phyloP scores from a whole-genome alignment of 139 green algal species.

The Chlorella vulgaris region DNA sequence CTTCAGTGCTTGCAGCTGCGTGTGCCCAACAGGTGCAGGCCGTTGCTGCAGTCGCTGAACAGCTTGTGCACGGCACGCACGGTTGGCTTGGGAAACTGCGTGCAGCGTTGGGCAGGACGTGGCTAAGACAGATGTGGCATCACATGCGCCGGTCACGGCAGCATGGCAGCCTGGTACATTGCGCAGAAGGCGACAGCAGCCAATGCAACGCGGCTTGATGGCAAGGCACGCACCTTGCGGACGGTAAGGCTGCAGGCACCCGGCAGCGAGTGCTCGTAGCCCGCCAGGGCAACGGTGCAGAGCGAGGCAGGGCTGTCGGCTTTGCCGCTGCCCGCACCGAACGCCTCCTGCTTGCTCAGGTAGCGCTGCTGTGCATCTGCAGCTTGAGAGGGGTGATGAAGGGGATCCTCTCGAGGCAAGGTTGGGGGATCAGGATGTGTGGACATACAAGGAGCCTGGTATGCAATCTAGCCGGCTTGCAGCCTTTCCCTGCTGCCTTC shows the following conservation, averaged over 20 bases:
- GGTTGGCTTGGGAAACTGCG: conserved; percentile 27
- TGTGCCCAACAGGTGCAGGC: not conserved
- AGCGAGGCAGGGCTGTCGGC: not conserved
- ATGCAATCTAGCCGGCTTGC: no score
- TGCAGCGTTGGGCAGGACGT: no score
- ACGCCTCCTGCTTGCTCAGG: not conserved
- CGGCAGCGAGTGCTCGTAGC: not conserved
- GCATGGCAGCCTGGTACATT: no score
- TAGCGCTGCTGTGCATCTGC: not conserved
- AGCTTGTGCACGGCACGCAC: not conserved
- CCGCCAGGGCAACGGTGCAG: not conserved
- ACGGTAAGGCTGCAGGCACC: not conserved
- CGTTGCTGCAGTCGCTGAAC: not conserved
- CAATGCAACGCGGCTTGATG: no score
- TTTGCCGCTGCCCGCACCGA: no score
- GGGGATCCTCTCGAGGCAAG: no score
- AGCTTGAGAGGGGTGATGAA: no score
- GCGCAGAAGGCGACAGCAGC: no score
- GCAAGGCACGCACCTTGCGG: not conserved
- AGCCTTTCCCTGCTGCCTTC: not conserved
- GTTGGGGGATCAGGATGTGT: no score
- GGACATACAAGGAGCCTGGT: no score
- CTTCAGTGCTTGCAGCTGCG: not conserved
- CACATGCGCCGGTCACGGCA: no score
- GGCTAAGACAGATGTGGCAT: no score